phyloP scores from a whole-genome alignment of 2,329 filamentous ascomycete species.

The Nemania sp. region DNA sequence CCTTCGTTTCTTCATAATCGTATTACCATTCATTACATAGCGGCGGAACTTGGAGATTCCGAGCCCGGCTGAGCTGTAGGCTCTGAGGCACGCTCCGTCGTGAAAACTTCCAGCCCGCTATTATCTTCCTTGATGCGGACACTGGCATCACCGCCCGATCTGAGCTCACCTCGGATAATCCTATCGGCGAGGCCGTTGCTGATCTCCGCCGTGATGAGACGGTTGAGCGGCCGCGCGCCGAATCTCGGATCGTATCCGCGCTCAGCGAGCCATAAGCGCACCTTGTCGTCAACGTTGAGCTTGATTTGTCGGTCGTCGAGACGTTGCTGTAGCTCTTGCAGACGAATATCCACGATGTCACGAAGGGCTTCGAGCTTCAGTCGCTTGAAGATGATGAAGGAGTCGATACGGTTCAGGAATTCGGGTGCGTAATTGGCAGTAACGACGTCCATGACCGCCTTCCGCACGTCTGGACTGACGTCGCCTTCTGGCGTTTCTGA shows the following conservation, averaged over 20 bases:
- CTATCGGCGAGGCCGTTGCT: constrained; percentile 86
- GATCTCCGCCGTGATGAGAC: constrained; percentile 87
- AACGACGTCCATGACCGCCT: constrained; percentile 87
- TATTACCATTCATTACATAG: too few species aligned
- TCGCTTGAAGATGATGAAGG: constrained; percentile 94
- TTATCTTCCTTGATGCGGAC: constrained; percentile 69
- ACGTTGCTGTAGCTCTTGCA: constrained; percentile 79
- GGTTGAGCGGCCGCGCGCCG: constrained; percentile 86
- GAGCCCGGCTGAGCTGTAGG: not conserved
- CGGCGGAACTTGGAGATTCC: not conserved
- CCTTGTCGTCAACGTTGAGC: constrained; percentile 69
- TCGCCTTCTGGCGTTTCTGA: constrained; percentile 66
- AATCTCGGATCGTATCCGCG: constrained; percentile 89
- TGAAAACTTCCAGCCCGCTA: constrained; percentile 57
- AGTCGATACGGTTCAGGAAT: constrained; percentile 95
- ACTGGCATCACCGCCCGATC: constrained; percentile 71
- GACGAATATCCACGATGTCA: constrained; percentile 91
- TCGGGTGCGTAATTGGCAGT: constrained; percentile 77
- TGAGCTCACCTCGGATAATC: constrained; percentile 85
- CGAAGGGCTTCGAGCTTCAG: constrained; percentile 76
- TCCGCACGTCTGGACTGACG: constrained; percentile 72
- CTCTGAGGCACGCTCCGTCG: constrained; percentile 7
- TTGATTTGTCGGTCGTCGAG: constrained; percentile 84
- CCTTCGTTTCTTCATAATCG: not conserved
- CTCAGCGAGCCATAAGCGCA: constrained; percentile 85